Evolutionary conservation across 345 rosid species (phyloP), one percentile per base, ranked within the genome.

Genomic region (Populus davidiana): DNA sequence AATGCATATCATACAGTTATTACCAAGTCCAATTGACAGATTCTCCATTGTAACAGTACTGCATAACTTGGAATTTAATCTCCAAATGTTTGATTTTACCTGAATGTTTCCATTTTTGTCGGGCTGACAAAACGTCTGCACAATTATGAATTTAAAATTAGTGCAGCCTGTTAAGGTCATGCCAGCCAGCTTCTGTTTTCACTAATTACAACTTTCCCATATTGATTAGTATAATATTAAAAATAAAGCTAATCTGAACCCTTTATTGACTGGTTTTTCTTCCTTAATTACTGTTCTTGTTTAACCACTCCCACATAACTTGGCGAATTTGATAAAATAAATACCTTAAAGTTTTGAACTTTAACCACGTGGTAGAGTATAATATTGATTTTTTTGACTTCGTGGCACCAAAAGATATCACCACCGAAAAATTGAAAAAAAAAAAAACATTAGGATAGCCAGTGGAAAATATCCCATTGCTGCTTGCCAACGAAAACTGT

Each of bases 271-370:
- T 36, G 18, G 3, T 54, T 56, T 78, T 83, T 72, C 27, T 69
- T 41, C 59, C 0, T 54, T 9, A 17, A 73, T 33, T 38, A 59
- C 20, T 61, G 33, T 29, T 75, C 67, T 75, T 72, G 27, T 38
- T 39, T 76, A 84, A 84, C 87, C 21, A 50, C 87, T 76, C 76
- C 69, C 77, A 39, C 18, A 5, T 39, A 16, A 29, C 64, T 36
- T 59, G 77, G 27, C 18, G 50, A 39, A 50, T 20, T 47, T 33
- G 14, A 31, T 7, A 13, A n/a, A 5, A 31, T 6, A 36, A 2
- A 49, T n/a, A 29, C 25, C 27, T 18, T 35, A 11, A 31, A 75
- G 27, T 65, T 56, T 39, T 47, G 2, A 43, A 2, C 1, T 20
- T 68, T 21, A n/a, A 7, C 61, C 64, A 10, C n/a, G 64, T 59